These are phyloP conservation scores for Macaranga tanarius DNA, from an alignment of 441 rosid species.

Conservation along the genomic window DNA sequence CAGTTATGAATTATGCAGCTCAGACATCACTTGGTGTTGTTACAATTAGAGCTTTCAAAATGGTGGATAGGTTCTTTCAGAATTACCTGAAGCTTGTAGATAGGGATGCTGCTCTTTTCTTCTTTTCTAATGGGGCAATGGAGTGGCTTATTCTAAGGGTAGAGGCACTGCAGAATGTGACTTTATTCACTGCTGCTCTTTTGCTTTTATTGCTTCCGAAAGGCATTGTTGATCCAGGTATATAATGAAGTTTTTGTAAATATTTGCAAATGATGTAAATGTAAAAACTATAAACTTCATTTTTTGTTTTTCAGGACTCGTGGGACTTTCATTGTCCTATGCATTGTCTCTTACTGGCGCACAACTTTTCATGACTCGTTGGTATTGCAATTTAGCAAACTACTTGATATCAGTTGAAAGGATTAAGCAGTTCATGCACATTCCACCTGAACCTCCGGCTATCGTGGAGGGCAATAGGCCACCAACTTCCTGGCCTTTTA, in stretches of 20 bases:
- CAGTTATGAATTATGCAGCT: slow-evolving; percentile 76
- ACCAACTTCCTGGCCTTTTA: too few species aligned
- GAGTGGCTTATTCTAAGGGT: slow-evolving; percentile 79
- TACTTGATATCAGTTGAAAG: slow-evolving; percentile 77
- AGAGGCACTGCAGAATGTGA: slow-evolving; percentile 67
- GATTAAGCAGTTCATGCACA: slow-evolving; percentile 81
- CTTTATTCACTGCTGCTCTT: slow-evolving; percentile 71
- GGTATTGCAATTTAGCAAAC: slow-evolving; percentile 77
- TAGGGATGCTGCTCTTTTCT: slow-evolving; percentile 65
- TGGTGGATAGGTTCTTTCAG: slow-evolving; percentile 55
- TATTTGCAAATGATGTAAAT: too few species aligned
- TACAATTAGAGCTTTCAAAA: slow-evolving; percentile 81
- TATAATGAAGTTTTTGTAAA: too few species aligned
- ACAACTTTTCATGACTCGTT: slow-evolving; percentile 61
- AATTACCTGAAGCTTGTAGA: slow-evolving; percentile 65
- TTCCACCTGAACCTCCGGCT: slow-evolving; percentile 26
- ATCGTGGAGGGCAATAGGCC: too few species aligned
- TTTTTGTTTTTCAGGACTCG: slow-evolving; percentile 52
- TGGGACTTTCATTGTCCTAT: slow-evolving; percentile 87
- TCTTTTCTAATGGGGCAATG: slow-evolving; percentile 64
- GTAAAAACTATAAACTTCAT: too few species aligned
- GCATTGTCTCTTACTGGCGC: slow-evolving; percentile 60
- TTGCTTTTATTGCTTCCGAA: slow-evolving; percentile 70
- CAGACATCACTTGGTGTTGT: slow-evolving; percentile 80
- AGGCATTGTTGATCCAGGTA: slow-evolving; percentile 64